Evolutionary conservation across 192 early-diverging fungal genomes (phyloP), one percentile per base, ranked within the genome.

Genomic region (Chytriomyces sp.): DNA sequence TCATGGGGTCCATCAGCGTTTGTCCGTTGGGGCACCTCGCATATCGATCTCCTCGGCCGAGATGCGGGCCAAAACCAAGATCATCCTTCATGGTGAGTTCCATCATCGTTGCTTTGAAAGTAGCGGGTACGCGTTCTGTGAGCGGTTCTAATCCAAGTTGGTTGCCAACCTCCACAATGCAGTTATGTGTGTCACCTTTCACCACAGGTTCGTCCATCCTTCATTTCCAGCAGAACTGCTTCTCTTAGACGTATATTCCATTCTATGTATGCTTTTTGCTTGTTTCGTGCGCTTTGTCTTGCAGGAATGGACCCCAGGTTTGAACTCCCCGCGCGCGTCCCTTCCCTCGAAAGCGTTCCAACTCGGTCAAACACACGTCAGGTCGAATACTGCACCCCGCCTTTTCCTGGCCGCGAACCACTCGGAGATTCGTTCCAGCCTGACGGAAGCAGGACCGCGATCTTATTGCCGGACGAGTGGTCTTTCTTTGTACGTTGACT

Each of bases 401-500:
- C 78, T 12, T 81, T 85, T 80, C 84, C 84, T 31, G 57, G 31
- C 40, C 30, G 58, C 52, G 58, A 59, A 75, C 31, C 76, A 26
- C n/a, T 59, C 28, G 55, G 36, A 36, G 31, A 66, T 34, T 64
- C 59, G 36, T 70, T 70, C 36, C 34, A 70, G 32, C 19, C 37
- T 14, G 68, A 70, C 31, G 68, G 57, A 62, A 81, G 56, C 28
- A 10, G 69, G 28, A 56, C 49, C 30, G 78, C 80, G 12, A 60
- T 89, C 14, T 81, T 83, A 30, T 78, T 93, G 39, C 92, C 92
- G 33, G 90, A 91, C 30, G 92, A 92, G 80, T 93, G 92, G 92
- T 90, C 85, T 39, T 88, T 93, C 52, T 65, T 93, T 53, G 83
- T 82, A 75, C 19, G 55, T 12, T 19, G 33, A 1, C 26, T 39